Evolutionary conservation across 208 protist species (phyloP).

Genomic region (Tritrichomonas foetus): DNA sequence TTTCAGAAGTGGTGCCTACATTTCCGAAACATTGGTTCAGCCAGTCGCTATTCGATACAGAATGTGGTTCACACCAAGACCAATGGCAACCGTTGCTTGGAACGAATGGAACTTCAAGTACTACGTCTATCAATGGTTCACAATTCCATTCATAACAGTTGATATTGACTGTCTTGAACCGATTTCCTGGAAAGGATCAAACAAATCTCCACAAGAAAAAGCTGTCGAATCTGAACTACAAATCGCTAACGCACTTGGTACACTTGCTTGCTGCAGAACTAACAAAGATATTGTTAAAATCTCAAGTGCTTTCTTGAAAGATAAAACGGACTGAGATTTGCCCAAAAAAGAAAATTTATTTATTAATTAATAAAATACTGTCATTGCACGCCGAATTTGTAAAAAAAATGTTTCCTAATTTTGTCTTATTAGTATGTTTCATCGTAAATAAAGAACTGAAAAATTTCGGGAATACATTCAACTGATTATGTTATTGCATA

Average conservation of each 20-base stretch:
- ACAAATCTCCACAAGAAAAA: slow-evolving; percentile 27
- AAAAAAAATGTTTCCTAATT: too few relatives aligned
- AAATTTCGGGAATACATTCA: too few relatives aligned
- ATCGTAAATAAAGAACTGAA: too few relatives aligned
- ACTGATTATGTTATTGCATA: too few relatives aligned
- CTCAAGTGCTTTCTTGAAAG: too few relatives aligned
- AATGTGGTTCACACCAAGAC: not conserved
- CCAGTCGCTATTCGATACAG: not conserved
- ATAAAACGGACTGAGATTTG: too few relatives aligned
- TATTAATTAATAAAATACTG: too few relatives aligned
- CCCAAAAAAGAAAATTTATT: too few relatives aligned
- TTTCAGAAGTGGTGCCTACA: not conserved
- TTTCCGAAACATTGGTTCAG: not conserved
- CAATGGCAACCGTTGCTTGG: not conserved
- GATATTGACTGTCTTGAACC: not conserved
- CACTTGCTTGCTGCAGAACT: not conserved
- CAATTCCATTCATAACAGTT: slow-evolving; percentile 22
- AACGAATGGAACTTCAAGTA: not conserved
- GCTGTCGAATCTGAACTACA: slow-evolving; percentile 19
- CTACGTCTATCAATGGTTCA: not conserved
- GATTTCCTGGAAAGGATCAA: not conserved
- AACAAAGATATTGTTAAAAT: not conserved
- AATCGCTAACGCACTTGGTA: not conserved
- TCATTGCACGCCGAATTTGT: too few relatives aligned
- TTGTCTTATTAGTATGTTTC: too few relatives aligned